Base-by-base conservation (phyloP, 2,329 filamentous ascomycete species). In the Cordyceps fumosorosea region DNA sequence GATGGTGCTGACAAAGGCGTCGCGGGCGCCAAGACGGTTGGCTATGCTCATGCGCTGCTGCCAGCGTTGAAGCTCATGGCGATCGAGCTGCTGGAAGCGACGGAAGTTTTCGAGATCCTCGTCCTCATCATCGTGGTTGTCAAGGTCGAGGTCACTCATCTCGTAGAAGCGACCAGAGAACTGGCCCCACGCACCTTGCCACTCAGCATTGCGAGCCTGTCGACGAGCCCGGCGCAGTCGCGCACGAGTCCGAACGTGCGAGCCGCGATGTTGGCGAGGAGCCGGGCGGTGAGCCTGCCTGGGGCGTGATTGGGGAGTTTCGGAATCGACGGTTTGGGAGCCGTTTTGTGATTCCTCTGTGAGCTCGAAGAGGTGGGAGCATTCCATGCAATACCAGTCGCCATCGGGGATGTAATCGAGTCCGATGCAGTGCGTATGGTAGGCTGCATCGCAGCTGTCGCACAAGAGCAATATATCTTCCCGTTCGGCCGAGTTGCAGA, bases 381-480 rank as follows among this genome's bases (percentile, higher is more conserved):
- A 99, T 69, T 89, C 86, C 75, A 95, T 87, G 78, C 95, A 99
- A 74, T 93, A 96, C 93, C 93, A 99, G 66, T 87, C 80, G 32
- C 89, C 90, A 34, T 82, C 77, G 24, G 93, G 92, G 62, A 96
- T 85, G 59, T 81, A 78, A 64, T 93, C 88, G 56, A 96, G 82
- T 40, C 90, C 93, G 64, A 96, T 85, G 74, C 95, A 99, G 74
- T 96, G 90, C 54, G 92, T 92, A 74, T 99, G 95, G 69, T 93
- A 96, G 50, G 90, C 85, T 40, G 88, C 87, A 78, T 96, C 89
- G 78, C 95, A 99, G 70, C 87, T 88, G 74, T 97, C 92, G 77
- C 95, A 99, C 64, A 96, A 85, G 67, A 98, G 86, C 58, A 96
- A 83, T 20, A 92, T 82, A 66, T 96, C 89, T 74, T 95, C 89